Evolutionary conservation across 163 green algal species (phyloP), one percentile per base, ranked within the genome.

Genomic region (Chlamydomonas reinhardtii): DNA sequence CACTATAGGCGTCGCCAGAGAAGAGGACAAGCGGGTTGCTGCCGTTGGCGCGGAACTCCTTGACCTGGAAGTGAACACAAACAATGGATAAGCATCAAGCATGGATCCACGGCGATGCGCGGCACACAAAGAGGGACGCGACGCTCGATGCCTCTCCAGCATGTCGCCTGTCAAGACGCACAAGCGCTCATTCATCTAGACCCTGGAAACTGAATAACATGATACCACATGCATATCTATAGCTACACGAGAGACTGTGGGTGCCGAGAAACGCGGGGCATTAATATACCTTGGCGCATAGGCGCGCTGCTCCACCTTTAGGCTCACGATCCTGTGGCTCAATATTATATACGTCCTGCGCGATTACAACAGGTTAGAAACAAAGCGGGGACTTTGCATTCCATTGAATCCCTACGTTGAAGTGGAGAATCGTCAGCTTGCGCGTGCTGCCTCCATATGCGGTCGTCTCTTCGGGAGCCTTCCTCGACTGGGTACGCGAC

Each of bases 321-420:
- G 95, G 95, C 76, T 97, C 95, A 15, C 85, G 72, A 2, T 43
- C 64, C 22, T 81, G 75, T 24, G 79, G n/a, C 78, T 95, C 94
- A 35, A 97, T 95, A 69, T 97, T 96, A 87, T 98, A 97, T 0
- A 97, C 94, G 14, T 56, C 48, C 48, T 62, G 96, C 92, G 70
- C 0, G 31, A 73, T 8, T 2, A 16, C 65, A 39, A 22, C 5
- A 24, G 65, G 8, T 29, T 6, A n/a, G n/a, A 14, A 24, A 22
- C 24, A 72, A n/a, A n/a, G n/a, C n/a, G n/a, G n/a, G n/a, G n/a
- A n/a, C n/a, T n/a, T n/a, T n/a, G 14, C 48, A 56, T 56, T 56
- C 11, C 48, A 56, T 56, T 54, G 43, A 54, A 16, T 56, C 48
- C 48, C 48, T 56, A 37, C 80, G 66, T 86, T 86, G 59, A 86